These are phyloP conservation scores for Linum usitatissimum DNA, from an alignment of 345 rosid species.

Conservation along the genomic window DNA sequence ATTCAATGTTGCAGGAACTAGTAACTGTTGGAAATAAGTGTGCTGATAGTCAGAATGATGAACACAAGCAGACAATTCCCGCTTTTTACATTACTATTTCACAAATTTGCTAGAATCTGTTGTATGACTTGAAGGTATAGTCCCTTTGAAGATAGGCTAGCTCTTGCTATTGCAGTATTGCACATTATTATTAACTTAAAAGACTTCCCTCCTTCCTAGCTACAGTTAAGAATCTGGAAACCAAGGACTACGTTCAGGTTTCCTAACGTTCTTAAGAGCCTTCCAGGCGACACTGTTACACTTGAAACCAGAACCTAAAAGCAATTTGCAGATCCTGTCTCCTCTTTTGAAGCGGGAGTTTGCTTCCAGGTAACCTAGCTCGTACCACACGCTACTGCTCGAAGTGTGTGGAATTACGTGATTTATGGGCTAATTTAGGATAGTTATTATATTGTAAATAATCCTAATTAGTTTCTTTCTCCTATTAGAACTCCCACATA, in stretches of 20 bases:
- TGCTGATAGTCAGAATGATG: not conserved
- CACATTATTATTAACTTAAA: not conserved
- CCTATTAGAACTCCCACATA: too few species aligned
- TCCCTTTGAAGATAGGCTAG: too few species aligned
- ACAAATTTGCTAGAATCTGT: not conserved
- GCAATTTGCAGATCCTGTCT: conserved; percentile 49
- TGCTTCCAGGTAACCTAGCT: conserved; percentile 57
- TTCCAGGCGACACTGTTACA: conserved; percentile 68
- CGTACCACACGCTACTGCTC: conserved; percentile 67
- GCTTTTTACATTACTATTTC: not conserved
- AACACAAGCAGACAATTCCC: not conserved
- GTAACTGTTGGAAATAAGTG: too few species aligned
- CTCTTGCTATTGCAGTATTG: too few species aligned
- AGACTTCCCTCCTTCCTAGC: not conserved
- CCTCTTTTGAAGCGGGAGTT: conserved; percentile 36
- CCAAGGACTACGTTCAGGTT: conserved; percentile 45
- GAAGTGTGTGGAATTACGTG: too few species aligned
- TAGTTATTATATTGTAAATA: too few species aligned
- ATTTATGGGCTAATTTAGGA: too few species aligned
- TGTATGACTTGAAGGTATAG: not conserved
- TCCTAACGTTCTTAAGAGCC: conserved; percentile 28
- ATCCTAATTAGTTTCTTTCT: too few species aligned
- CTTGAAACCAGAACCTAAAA: conserved; percentile 61
- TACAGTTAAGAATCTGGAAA: conserved; percentile 8
- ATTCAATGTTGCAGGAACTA: not conserved